Base-by-base conservation (phyloP, 768 basidiomycete species). In the Suillus variegatus region DNA sequence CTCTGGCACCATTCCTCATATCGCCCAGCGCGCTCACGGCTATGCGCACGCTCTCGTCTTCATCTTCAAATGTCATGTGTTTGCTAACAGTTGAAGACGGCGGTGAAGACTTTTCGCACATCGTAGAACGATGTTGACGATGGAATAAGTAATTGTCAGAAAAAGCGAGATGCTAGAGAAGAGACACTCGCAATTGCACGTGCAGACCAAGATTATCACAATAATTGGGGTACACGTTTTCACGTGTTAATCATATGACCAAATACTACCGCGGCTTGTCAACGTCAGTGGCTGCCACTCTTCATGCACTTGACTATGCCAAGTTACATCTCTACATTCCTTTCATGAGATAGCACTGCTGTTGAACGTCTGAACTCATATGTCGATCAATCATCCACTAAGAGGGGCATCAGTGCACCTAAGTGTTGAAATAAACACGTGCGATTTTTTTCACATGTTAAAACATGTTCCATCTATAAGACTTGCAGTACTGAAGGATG, bases 41-140 rank as follows among this genome's bases (percentile, higher is more conserved):
- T 73, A 93, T 94, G 61, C 87, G 84, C 0, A 93, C 91, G 70
- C 86, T 88, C 76, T 92, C 92, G 68, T 92, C 91, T 64, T 90
- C 84, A 71, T 82, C 80, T 60, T 83, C 82, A 69, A 85, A 78
- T 2, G 72, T 16, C 14, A 22, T 61, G 16, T 43, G 41, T 16
- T 60, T 56, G n/a, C 60, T 61, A 10, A 66, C 54, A 3, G 68
- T 35, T 38, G 62, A 32, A 8, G 71, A 66, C 35, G 75, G 51
- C 1, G 72, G 55, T 3, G 70, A 55, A 12, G 68, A 60, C 3
- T 66, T 25, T n/a, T 54, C 25, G 38, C 64, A 1, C 73, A 74
- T 75, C n/a, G 61, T 68, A 8, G 13, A 47, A 6, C 44, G n/a
- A 56, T 32, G 41, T 66, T 56, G 65, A 47, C 9, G 46, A 51